Percentiles rank a stretch among this genome's conserved stretches.
Evolutionary conservation across 1,284 basidiomycete species (phyloP).

Genomic region (Microbotryum silenes-acaulis): DNA sequence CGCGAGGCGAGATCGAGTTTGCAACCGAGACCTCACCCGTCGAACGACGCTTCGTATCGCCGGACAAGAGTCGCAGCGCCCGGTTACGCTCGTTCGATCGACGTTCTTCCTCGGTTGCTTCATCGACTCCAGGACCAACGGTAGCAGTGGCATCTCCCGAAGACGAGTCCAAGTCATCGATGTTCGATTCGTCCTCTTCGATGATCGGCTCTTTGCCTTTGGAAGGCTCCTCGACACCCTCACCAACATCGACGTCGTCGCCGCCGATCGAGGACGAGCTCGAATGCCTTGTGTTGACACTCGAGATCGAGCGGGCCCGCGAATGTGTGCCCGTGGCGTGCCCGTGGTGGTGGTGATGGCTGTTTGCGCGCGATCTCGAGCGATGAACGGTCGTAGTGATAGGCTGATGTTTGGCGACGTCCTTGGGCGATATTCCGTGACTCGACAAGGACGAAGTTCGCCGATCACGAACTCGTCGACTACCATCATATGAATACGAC

Average conservation of each 20-base stretch:
- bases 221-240: conserved; percentile 4
- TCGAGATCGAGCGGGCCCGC: neutral
- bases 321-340: neutral
- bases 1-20: neutral
- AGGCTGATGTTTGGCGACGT: too few relatives aligned
- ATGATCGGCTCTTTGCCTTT: conserved; percentile 11
- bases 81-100: conserved; percentile 4
- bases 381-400: conserved; percentile 17
- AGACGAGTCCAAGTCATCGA: neutral
- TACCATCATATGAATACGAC: too few relatives aligned
- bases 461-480: too few relatives aligned
- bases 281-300: conserved; percentile 7
- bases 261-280: neutral
- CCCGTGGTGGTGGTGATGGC: conserved; percentile 5
- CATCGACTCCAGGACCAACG: neutral
- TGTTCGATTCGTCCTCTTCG: conserved; percentile 21
- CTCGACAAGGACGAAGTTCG: too few relatives aligned
- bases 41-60: conserved; percentile 9
- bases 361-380: neutral
- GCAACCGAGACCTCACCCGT: conserved; percentile 7
- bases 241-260: neutral
- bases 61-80: conserved; percentile 13
- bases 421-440: too few relatives aligned
- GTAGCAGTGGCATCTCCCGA: conserved; percentile 2
- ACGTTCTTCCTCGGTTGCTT: conserved; percentile 15